These are phyloP conservation scores for Citrus glauca DNA, from an alignment of 345 rosid species.

Conservation along the genomic window DNA sequence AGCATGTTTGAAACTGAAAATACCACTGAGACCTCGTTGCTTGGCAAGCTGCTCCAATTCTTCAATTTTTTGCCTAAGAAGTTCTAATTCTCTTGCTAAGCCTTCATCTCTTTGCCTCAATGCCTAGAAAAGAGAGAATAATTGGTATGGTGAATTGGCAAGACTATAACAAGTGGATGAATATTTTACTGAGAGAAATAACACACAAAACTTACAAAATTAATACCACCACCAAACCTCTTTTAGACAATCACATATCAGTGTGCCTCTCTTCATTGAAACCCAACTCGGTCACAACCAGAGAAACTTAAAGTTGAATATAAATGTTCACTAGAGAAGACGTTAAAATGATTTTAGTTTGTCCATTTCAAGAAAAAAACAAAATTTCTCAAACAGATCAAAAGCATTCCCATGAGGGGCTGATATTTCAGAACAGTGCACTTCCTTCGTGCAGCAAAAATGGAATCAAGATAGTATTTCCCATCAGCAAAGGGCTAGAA, in stretches of 20 bases:
- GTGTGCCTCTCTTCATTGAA: background rate
- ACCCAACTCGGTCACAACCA: background rate
- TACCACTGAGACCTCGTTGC: conserved; percentile 57
- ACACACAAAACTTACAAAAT: background rate
- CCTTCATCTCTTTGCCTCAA: conserved; percentile 61
- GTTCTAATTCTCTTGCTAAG: conserved; percentile 51
- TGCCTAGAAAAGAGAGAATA: conserved; percentile 34
- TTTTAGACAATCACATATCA: background rate
- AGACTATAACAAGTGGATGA: background rate
- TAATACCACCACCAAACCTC: background rate
- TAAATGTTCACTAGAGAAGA: background rate
- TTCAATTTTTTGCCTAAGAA: conserved; percentile 48
- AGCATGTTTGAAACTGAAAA: conserved; percentile 48
- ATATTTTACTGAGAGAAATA: background rate
- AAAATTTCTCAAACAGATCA: background rate
- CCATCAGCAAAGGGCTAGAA: background rate
- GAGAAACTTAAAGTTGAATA: background rate
- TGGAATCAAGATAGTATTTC: conserved; percentile 2
- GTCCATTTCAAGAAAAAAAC: background rate
- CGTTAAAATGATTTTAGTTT: background rate
- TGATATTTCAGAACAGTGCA: background rate
- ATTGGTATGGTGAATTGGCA: background rate
- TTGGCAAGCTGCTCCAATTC: conserved; percentile 79
- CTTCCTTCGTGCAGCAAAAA: conserved; percentile 2
- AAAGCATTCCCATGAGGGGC: background rate